These are phyloP conservation scores for Stachybotrys echinatus DNA, from an alignment of 2,329 filamentous ascomycete genomes.

Conservation along the genomic window DNA sequence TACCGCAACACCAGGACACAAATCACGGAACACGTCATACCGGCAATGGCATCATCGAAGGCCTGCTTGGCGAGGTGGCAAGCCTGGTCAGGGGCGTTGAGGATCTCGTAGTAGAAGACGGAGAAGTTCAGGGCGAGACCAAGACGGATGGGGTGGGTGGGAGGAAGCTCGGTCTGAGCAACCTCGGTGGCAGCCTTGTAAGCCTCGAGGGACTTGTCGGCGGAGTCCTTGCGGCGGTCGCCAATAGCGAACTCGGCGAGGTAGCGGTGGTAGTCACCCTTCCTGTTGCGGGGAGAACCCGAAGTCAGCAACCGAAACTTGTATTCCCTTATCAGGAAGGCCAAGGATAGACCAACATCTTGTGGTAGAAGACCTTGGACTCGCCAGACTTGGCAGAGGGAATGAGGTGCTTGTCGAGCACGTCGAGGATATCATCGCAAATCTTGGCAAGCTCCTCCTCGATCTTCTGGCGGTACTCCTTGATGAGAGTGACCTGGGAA, in stretches of 20 bases:
- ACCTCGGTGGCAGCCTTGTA: constrained; percentile 99
- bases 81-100: constrained; percentile 96
- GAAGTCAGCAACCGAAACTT: not conserved
- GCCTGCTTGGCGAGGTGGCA: constrained; percentile 99
- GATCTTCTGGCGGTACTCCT: constrained; percentile 98
- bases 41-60: constrained; percentile 95
- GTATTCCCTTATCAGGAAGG: not conserved
- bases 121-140: constrained; percentile 98
- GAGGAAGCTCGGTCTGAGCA: constrained; percentile 93
- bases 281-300: constrained; percentile 53
- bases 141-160: constrained; percentile 96
- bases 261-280: constrained; percentile 99
- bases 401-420: constrained; percentile 90
- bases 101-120: constrained; percentile 99
- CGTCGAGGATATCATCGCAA: constrained; percentile 94
- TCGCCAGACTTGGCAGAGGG: constrained; percentile 91
- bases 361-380: constrained; percentile 99
- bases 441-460: constrained; percentile 95
- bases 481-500: constrained; percentile 83
- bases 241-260: constrained; percentile 94
- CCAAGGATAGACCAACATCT: constrained; percentile 64
- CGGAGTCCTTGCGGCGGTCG: constrained; percentile 91
- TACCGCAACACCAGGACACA: constrained; percentile 8
- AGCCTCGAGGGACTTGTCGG: constrained; percentile 90
- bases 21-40: constrained; percentile 25